Conservation (phyloP, 169 alveolate genomes). For the Plasmodium falciparum region DNA sequence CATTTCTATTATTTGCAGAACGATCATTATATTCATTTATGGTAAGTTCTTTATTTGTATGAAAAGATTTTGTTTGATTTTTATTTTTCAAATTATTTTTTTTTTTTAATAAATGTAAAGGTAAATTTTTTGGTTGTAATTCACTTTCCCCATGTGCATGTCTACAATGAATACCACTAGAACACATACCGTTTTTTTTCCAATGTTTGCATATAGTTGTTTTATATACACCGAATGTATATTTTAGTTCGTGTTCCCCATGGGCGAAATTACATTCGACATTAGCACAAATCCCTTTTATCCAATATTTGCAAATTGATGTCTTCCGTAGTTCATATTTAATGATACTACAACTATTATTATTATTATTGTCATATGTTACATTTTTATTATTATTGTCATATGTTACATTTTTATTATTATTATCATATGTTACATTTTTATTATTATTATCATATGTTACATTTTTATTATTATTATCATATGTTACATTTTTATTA, state of each 20-base stretch:
- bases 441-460: too few species aligned
- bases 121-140: slow-evolving; percentile 83
- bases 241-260: slow-evolving; percentile 81
- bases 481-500: too few species aligned
- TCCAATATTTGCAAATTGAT: slow-evolving; percentile 84
- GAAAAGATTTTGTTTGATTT: background rate
- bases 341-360: background rate
- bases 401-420: too few species aligned
- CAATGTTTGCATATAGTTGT: slow-evolving; percentile 85
- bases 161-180: slow-evolving; percentile 81
- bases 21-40: background rate
- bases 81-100: slow-evolving; percentile 35
- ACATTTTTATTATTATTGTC: too few species aligned
- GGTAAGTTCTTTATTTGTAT: background rate
- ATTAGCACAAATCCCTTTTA: slow-evolving; percentile 82
- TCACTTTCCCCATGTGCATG: slow-evolving; percentile 87
- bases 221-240: slow-evolving; percentile 83
- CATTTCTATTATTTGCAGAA: too few species aligned
- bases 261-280: slow-evolving; percentile 84
- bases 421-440: too few species aligned
- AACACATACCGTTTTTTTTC: slow-evolving; percentile 81
- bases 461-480: too few species aligned
- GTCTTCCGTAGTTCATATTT: slow-evolving; percentile 60
- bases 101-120: slow-evolving; percentile 78
- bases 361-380: background rate